Evolutionary conservation across 768 basidiomycete genomes (phyloP), one percentile per base, ranked within the genome.

Genomic region (Multifurca ochricompacta): DNA sequence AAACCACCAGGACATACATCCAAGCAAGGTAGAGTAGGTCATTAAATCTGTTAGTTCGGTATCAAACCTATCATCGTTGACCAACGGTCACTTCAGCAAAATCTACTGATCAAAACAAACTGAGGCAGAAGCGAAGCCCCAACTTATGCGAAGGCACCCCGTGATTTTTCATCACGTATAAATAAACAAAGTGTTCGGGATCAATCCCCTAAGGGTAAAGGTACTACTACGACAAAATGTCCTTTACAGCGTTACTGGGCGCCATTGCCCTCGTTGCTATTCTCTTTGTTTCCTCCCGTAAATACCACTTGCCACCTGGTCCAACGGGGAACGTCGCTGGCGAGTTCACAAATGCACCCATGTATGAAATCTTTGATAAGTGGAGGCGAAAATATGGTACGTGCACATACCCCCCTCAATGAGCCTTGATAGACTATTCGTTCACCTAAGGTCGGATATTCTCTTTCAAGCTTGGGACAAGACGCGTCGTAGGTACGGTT

Each of bases 381-480:
- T 54, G 51, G 52, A 41, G 43, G 27, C 34, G 31, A 35, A 27
- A 44, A 10, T 56, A 53, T 28, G 51, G 55, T 56, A 14, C 43
- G 42, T 39, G 0, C n/a, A 6, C 18, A 39, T 5, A 8, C 19
- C 25, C 9, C 4, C n/a, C 32, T n/a, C n/a, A n/a, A n/a, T n/a
- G n/a, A n/a, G n/a, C 18, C 14, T 5, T 4, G 14, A 13, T 9
- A n/a, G 30, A 37, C 21, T 6, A 23, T n/a, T 1, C 16, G n/a
- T n/a, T n/a, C n/a, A n/a, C 25, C 35, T 11, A 28, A 58, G 56
- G 59, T 14, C 39, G 30, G 23, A 54, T 58, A 23, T 58, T 60
- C 44, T 53, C 51, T 10, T 48, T 58, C 50, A 46, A 35, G 19
- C 11, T 59, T 18, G 42, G 57, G 19, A 23, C 19, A 11, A 59